Evolutionary conservation across 495 filamentous ascomycete genomes (phyloP), one percentile per base, ranked within the genome.

Genomic region (Trichoderma orchidacearum): DNA sequence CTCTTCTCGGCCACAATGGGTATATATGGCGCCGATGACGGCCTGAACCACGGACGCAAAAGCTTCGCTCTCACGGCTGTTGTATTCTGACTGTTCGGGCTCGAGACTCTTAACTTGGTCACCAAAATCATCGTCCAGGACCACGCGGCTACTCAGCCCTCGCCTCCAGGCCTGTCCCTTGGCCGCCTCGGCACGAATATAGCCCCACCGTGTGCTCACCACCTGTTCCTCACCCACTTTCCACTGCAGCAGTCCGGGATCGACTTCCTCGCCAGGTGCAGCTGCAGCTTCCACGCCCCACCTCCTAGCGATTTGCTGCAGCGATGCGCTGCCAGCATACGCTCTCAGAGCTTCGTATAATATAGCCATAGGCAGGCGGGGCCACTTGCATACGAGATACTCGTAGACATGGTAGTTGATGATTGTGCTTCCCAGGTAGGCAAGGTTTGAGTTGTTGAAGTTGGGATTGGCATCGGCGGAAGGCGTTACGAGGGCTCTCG

Each of bases 241-340:
- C 71, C 88, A 93, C 67, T 97, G 94, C 36, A 98, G 77, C n/a
- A 91, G 72, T 9, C 93, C 94, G 1, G 92, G 86, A 68, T 98
- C 91, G 55, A 97, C 92, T 70, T 97, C 89, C 48, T 80, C 84
- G 21, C 90, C 91, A 0, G 93, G 92, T 31, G 79, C 82, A 7
- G 87, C 85, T 15, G 87, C 93, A 34, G 72, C 63, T 62, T 97
- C 92, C 15, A 96, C 80, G 70, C 94, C 93, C 92, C 93, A 98
- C 70, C 90, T 87, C 31, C 75, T 71, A 0, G 85, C 78, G 58
- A 96, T 78, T 1, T 80, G 71, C 27, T 80, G 70, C 21, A 97
- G 79, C 0, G 89, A 78, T 55, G 80, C 78, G 6, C 78, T 73
- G 3, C 93, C 92, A 48, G 81, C 78, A 68, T 88, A 96, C 25